phyloP scores from a whole-genome alignment of 768 basidiomycete species.

The Amanita pallidorosea region DNA sequence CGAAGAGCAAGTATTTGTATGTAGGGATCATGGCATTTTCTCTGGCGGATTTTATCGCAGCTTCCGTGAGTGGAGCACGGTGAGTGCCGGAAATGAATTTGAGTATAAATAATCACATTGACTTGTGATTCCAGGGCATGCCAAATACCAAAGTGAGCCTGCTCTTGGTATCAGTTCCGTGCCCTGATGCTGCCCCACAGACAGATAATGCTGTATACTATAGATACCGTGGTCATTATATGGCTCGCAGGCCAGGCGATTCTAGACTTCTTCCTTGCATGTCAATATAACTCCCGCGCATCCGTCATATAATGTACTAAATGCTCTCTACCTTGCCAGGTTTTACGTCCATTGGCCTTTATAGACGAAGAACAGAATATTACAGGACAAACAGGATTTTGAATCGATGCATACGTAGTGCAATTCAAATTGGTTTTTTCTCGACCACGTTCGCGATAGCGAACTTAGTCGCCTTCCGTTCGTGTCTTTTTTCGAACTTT shows the following conservation, averaged over 20 bases:
- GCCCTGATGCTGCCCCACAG: neutral
- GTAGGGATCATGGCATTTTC: constrained; percentile 3
- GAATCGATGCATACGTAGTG: neutral
- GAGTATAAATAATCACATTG: neutral
- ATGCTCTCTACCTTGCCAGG: neutral
- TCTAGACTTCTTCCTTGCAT: neutral
- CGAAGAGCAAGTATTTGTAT: constrained; percentile 5
- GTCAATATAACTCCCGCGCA: neutral
- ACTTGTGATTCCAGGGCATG: neutral
- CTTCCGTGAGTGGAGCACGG: neutral
- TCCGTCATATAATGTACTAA: neutral
- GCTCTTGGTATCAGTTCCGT: neutral
- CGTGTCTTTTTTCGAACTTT: neutral
- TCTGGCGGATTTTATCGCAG: neutral
- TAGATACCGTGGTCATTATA: neutral
- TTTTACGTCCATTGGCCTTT: neutral
- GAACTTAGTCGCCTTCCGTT: neutral
- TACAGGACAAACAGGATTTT: neutral
- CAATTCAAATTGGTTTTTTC: neutral
- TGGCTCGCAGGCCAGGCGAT: neutral
- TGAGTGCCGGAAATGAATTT: neutral
- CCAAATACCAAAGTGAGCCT: neutral
- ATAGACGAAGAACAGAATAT: neutral
- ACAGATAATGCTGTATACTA: neutral
- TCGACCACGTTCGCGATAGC: neutral